Percentiles rank a stretch among this genome's conserved stretches.
Evolutionary conservation across 257 asterid species (phyloP).

Genomic region (Ajuga chamaepitys): DNA sequence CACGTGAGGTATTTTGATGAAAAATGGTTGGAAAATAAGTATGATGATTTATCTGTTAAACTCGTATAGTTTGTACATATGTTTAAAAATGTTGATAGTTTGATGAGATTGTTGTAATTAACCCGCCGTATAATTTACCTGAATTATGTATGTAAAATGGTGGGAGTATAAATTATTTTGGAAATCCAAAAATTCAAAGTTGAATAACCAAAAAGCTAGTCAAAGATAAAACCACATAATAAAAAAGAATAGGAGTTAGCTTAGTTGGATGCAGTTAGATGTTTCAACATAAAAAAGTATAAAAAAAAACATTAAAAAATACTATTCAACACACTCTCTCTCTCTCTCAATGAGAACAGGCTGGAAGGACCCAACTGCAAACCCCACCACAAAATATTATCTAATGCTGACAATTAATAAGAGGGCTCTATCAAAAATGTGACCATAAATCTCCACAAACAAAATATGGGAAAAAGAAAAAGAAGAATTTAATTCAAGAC

Average conservation of each 20-base stretch:
- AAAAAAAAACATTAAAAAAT: slow-evolving; percentile 19
- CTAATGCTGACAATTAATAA: slow-evolving; percentile 33
- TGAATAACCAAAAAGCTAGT: slow-evolving; percentile 44
- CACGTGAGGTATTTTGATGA: no score
- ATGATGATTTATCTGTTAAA: no score
- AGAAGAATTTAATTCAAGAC: slow-evolving; percentile 1
- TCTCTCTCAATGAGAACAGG: slow-evolving; percentile 41
- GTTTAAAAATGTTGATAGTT: no score
- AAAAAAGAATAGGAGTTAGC: slow-evolving; percentile 1
- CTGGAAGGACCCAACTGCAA: slow-evolving; percentile 58
- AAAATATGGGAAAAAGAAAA: slow-evolving; percentile 1
- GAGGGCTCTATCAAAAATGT: slow-evolving; percentile 26
- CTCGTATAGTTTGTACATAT: no score
- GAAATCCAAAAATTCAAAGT: slow-evolving; percentile 21
- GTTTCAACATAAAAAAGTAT: no score
- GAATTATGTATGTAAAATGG: no score
- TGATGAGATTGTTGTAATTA: no score
- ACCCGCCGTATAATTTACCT: no score
- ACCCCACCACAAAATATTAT: slow-evolving; percentile 58
- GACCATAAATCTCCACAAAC: slow-evolving; percentile 21
- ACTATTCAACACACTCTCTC: slow-evolving; percentile 5
- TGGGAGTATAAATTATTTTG: no score
- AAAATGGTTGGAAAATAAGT: no score
- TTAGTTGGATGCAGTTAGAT: slow-evolving; percentile 26
- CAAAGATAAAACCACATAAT: slow-evolving; percentile 38